Evolutionary conservation across 2,329 filamentous ascomycete species (phyloP), one percentile per base, ranked within the genome.

Genomic region (Tolypocladium guangdongense): DNA sequence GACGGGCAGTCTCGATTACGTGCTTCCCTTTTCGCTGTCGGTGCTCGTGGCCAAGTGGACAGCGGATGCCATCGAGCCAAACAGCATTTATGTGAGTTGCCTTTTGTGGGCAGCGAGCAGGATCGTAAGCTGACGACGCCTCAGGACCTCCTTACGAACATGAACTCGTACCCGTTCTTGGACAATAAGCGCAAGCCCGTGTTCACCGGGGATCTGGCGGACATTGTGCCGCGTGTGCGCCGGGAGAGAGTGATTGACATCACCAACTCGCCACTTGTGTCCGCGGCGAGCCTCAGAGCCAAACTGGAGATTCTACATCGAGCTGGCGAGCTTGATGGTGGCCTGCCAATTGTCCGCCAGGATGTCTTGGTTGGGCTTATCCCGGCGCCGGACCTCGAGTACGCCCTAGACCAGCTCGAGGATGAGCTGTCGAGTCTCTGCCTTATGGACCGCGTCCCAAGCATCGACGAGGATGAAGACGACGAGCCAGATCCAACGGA

Each of bases 21-120:
- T 99, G 4, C 74, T 99, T 12, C 93, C 93, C 0, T 97, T 97
- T 68, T 96, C 91, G 0, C 74, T 99, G 10, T 87, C 89, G 0
- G 90, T 99, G 36, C 76, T 97, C 4, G 90, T 95, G 32, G 85
- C 92, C n/a, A 99, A 99, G 72, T 99, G 93, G 93, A 96, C 90
- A 0, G 91, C 93, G 0, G 93, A 97, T 70, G 91, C 90, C 4
- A 82, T 99, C 51, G 93, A 99, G 68, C 93, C 92, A 18, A 78
- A 90, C 52, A 96, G 90, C 68, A 96, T 99, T 57, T 97, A 96
- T 66, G 83, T 86, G 70, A 71, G 82, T 72, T 35, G 30, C 20
- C 16, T 18, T 14, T 6, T 0, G 20, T 41, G 8, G n/a, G 8
- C 22, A 16, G 14, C 5, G 24, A 11, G n/a, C 43, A 38, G 7